These are phyloP conservation scores for Coemansia sp. DNA, from an alignment of 192 early-diverging fungal genomes.

Conservation along the genomic window DNA sequence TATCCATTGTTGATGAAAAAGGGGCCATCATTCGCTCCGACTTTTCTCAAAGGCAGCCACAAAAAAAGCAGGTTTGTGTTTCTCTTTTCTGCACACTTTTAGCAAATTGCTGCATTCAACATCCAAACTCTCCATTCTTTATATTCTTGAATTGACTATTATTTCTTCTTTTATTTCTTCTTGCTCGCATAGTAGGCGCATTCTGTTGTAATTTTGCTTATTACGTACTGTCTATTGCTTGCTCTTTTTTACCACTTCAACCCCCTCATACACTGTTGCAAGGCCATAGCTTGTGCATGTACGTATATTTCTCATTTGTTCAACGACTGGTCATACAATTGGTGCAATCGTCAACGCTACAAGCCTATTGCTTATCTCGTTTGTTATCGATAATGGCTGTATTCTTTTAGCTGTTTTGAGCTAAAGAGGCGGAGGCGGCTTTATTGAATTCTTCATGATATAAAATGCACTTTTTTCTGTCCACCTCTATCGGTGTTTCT, in stretches of 20 bases:
- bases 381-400: too few species aligned
- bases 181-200: not conserved
- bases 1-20: too few species aligned
- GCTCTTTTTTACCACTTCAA: not conserved
- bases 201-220: not conserved
- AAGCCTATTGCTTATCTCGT: too few species aligned
- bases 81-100: not conserved
- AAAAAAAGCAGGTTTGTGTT: conserved; percentile 1
- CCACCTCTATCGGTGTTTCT: not conserved
- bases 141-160: not conserved
- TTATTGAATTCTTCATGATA: not conserved
- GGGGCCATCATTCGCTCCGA: too few species aligned
- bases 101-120: not conserved
- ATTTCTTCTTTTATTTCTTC: not conserved
- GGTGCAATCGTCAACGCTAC: too few species aligned
- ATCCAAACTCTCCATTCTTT: not conserved
- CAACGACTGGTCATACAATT: too few species aligned
- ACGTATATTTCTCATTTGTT: not conserved
- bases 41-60: not conserved
- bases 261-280: not conserved
- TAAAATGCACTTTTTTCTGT: not conserved
- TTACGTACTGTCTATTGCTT: not conserved
- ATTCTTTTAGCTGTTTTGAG: too few species aligned
- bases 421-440: not conserved
- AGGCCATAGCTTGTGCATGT: not conserved